Base-by-base conservation (phyloP, 2,329 filamentous ascomycete species). In the Diaporthe citrichinensis region DNA sequence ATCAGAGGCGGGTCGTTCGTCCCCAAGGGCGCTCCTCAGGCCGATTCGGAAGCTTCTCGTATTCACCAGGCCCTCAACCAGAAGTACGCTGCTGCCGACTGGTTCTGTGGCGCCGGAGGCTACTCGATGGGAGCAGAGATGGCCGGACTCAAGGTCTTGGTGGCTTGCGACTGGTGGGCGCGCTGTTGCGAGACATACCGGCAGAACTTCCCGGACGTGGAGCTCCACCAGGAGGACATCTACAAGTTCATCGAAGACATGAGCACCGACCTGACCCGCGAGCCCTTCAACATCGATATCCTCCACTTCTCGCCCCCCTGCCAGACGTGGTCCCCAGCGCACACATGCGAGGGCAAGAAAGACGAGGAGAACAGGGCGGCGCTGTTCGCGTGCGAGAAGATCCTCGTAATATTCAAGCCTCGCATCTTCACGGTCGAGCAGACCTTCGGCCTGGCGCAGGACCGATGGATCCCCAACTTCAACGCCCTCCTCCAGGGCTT, bases 231-330 rank as follows among this genome's bases (percentile, higher is more conserved):
- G 8, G 84, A 85, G 76, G 83, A 88, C 0, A 83, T 90, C 0
- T 84, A 87, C 49, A 82, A 88, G 2, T 92, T 93, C 71, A 84
- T 91, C 39, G 79, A 79, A 1, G 74, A 79, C 4, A 46, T 77
- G 2, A 75, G 77, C 0, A 80, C 79, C 1, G 76, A 79, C 7
- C 61, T 78, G 1, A 76, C 77, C 0, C 78, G 83, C 0, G 80
- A 82, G 3, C 77, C 71, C 12, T 85, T 85, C 5, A 89, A 93
- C 0, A 57, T 75, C 73, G 94, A 97, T 78, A 85, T 96, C 2
- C 84, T 94, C 0, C 95, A 97, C 78, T 83, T 95, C 0, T 95
- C 93, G 0, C 94, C 94, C 0, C 94, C 95, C 0, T 97, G 95
- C 74, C 94, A 96, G 78, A 91, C 89, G 2, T 96, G 92, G 81